phyloP scores from a whole-genome alignment of 1,284 basidiomycete species.

The Porodaedalea pini region DNA sequence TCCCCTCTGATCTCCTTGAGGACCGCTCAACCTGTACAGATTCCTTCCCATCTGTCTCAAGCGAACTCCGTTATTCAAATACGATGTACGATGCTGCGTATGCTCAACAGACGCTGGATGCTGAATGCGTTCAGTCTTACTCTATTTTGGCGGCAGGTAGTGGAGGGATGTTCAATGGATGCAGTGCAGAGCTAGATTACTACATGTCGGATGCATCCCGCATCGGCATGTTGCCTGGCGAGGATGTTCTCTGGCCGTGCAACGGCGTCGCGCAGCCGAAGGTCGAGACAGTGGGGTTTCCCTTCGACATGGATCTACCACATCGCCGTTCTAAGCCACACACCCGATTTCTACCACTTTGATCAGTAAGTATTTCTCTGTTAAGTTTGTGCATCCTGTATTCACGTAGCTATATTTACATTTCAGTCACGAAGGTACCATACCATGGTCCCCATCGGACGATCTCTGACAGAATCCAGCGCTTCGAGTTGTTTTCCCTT shows the following conservation, averaged over 20 bases:
- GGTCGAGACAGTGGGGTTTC: neutral
- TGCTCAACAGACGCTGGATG: neutral
- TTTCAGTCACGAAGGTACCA: neutral
- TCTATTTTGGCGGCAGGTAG: neutral
- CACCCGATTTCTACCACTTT: slow-evolving; percentile 3
- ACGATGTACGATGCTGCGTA: neutral
- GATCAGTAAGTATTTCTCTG: neutral
- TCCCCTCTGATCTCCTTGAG: neutral
- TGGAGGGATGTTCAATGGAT: neutral
- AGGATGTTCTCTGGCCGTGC: neutral
- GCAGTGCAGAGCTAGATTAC: neutral
- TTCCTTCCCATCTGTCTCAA: neutral
- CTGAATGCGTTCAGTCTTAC: neutral
- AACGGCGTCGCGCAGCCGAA: neutral
- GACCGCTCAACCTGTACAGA: neutral
- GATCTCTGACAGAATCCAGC: neutral
- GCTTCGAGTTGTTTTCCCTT: too few species aligned
- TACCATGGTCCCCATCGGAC: neutral
- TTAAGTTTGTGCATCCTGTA: neutral
- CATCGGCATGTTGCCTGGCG: neutral
- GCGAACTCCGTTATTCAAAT: neutral
- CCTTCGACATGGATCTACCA: neutral
- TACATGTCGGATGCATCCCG: neutral
- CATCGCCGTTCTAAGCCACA: neutral
- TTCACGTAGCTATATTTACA: neutral